Evolutionary conservation across 139 green algal genomes (phyloP).

Genomic region (Pleodorina starrii): DNA sequence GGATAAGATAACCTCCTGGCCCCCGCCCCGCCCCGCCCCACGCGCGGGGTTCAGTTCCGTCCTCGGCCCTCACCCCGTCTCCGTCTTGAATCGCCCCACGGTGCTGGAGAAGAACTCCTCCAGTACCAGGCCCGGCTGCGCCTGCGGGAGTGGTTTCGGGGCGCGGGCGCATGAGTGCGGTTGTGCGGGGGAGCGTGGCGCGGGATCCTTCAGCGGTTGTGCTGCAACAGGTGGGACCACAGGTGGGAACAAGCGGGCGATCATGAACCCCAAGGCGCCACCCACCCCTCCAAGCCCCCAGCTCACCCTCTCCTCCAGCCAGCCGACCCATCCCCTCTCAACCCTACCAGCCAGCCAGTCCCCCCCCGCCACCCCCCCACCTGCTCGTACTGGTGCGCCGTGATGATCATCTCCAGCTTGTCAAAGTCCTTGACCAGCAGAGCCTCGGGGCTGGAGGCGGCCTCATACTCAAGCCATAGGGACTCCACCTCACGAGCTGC

Average conservation of each 20-base stretch:
- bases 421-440: constrained; percentile 97
- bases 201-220: too few relatives aligned
- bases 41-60: too few relatives aligned
- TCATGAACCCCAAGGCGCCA: background rate
- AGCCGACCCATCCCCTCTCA: background rate
- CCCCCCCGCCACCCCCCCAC: too few relatives aligned
- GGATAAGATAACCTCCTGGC: too few relatives aligned
- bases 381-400: constrained; percentile 92
- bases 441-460: constrained; percentile 80
- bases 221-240: too few relatives aligned
- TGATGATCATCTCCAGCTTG: constrained; percentile 92
- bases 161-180: too few relatives aligned
- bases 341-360: too few relatives aligned
- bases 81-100: constrained; percentile 81
- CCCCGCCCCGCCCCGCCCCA: too few relatives aligned
- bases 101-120: constrained; percentile 94
- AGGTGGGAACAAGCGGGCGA: background rate
- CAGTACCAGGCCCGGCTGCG: constrained; percentile 71
- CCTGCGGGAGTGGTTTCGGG: too few relatives aligned
- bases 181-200: too few relatives aligned
- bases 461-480: constrained; percentile 95
- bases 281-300: background rate
- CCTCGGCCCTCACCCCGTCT: constrained; percentile 63
- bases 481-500: constrained; percentile 78
- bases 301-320: background rate